Percentiles rank a stretch among this genome's conserved stretches.
Conservation (phyloP, 148 eudicot genomes). For the Rhododendron griersonianum region DNA sequence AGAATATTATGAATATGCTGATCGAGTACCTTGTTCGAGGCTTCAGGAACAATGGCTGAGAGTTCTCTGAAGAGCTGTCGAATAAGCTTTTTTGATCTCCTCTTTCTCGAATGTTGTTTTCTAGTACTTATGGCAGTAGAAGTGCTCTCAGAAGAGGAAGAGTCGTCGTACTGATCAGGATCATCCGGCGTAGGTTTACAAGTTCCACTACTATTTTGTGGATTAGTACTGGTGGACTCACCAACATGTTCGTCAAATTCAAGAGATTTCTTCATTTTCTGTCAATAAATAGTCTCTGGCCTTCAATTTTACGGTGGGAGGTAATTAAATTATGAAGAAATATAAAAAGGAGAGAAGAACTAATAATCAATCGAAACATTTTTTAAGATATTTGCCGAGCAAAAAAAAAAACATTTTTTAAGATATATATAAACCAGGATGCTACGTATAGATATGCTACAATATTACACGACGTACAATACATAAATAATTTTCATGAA, state of each 20-base stretch:
- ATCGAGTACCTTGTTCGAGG: background rate
- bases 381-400: too few relatives aligned
- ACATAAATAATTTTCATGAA: too few relatives aligned
- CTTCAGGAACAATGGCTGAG: background rate
- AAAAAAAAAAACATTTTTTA: too few relatives aligned
- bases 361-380: too few relatives aligned
- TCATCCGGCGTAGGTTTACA: background rate
- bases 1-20: background rate
- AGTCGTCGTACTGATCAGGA: background rate
- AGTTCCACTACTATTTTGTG: background rate
- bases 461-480: too few relatives aligned
- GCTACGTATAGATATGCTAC: too few relatives aligned
- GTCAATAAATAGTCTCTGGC: background rate
- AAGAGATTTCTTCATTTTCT: background rate
- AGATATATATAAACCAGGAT: too few relatives aligned
- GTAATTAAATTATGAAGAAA: background rate
- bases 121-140: background rate
- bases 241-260: background rate
- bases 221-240: background rate
- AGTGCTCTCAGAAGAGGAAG: background rate
- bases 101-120: background rate
- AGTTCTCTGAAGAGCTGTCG: background rate
- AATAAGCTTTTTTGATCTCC: background rate
- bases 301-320: background rate
- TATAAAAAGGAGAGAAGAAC: background rate